These are phyloP conservation scores for Blastocladiella britannica DNA, from an alignment of 192 early-diverging fungal species.

Conservation along the genomic window DNA sequence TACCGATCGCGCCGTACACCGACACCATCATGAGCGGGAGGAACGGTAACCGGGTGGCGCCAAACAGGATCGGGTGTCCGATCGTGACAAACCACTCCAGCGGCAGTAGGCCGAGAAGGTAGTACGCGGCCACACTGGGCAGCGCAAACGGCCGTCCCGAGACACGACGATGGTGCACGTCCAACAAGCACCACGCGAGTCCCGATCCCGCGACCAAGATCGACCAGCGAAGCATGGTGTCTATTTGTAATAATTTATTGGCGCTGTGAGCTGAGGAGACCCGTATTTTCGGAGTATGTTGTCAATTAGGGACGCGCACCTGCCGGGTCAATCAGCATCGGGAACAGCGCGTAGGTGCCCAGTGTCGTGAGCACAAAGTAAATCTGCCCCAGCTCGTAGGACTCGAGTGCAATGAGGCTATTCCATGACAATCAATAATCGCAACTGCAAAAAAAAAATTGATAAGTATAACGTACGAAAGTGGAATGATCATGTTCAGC, in stretches of 20 bases:
- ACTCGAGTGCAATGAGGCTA: constrained; percentile 7
- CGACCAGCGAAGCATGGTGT: too few species aligned
- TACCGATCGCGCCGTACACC: constrained; percentile 51
- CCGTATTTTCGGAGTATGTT: too few species aligned
- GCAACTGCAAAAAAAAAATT: not conserved
- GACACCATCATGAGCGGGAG: constrained; percentile 62
- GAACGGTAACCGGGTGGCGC: constrained; percentile 30
- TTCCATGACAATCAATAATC: constrained; percentile 1
- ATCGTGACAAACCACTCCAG: constrained; percentile 11
- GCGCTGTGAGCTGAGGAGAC: too few species aligned
- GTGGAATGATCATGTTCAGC: constrained; percentile 37
- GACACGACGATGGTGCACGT: too few species aligned
- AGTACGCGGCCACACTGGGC: not conserved
- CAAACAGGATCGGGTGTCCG: constrained; percentile 15
- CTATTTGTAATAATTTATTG: too few species aligned
- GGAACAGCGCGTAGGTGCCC: constrained; percentile 20
- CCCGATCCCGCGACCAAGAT: too few species aligned
- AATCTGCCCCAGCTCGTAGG: not conserved
- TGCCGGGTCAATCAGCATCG: constrained; percentile 17
- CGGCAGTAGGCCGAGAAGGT: constrained; percentile 5
- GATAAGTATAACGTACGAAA: constrained; percentile 5
- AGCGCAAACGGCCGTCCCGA: not conserved
- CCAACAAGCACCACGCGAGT: too few species aligned
- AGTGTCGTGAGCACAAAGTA: constrained; percentile 13
- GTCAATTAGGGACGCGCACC: not conserved